These are phyloP conservation scores for Pestalotiopsis sp. DNA, from an alignment of 2,329 filamentous ascomycete species.

Conservation along the genomic window DNA sequence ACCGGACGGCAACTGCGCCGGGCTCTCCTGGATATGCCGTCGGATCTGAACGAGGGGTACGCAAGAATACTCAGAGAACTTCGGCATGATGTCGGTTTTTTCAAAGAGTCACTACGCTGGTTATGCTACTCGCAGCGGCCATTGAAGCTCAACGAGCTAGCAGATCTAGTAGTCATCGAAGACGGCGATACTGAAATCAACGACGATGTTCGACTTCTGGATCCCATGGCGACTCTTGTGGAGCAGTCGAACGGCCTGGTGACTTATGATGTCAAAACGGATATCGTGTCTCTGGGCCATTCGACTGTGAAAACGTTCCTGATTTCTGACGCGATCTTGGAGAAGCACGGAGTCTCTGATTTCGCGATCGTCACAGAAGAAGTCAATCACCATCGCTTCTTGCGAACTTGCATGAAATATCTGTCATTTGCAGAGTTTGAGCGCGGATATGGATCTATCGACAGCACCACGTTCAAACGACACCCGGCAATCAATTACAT, in stretches of 20 bases:
- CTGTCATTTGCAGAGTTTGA: neutral
- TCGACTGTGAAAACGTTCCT: neutral
- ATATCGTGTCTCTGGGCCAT: neutral
- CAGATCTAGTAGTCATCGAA: neutral
- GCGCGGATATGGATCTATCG: neutral
- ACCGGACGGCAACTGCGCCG: neutral
- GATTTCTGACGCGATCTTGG: neutral
- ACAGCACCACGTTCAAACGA: neutral
- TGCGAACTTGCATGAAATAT: neutral
- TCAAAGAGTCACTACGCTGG: neutral
- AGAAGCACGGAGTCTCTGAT: neutral
- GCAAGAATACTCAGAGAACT: neutral
- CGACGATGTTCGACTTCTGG: neutral
- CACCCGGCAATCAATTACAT: neutral
- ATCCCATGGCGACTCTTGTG: neutral
- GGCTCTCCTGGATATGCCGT: neutral
- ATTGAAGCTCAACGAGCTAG: neutral
- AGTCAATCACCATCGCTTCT: neutral
- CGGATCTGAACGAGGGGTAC: neutral
- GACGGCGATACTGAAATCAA: neutral
- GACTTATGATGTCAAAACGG: neutral
- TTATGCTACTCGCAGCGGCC: neutral
- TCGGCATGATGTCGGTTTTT: neutral
- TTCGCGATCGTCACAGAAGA: neutral
- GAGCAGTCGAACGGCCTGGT: neutral